Percentiles rank a stretch among this genome's conserved stretches.
Conservation (phyloP, 192 early-diverging fungal genomes). For the Rhizoclosmatium globosum region DNA sequence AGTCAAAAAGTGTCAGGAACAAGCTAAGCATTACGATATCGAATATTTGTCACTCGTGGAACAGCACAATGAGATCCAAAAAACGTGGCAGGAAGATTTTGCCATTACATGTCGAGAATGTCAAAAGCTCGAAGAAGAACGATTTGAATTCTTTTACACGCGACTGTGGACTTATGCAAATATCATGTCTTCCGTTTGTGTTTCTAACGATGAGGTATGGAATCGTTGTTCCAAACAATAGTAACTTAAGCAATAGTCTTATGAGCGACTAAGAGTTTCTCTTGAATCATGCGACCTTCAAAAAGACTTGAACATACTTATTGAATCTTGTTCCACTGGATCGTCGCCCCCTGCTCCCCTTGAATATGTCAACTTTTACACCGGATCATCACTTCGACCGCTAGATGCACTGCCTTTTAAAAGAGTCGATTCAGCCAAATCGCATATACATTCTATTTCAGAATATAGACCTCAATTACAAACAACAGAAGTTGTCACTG, state of each 20-base stretch:
- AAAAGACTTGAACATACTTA: constrained; percentile 48
- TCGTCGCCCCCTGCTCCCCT: constrained; percentile 37
- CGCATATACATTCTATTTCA: background rate
- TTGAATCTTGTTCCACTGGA: constrained; percentile 47
- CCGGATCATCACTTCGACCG: constrained; percentile 36
- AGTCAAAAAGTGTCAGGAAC: constrained; percentile 40
- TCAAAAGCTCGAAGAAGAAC: constrained; percentile 62
- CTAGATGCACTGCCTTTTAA: constrained; percentile 14
- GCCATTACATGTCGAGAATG: constrained; percentile 52
- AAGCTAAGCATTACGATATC: constrained; percentile 46
- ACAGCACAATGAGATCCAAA: constrained; percentile 53
- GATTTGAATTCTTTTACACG: constrained; percentile 55
- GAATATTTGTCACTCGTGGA: constrained; percentile 55
- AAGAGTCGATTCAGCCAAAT: background rate
- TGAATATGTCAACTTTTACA: constrained; percentile 53
- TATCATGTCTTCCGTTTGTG: constrained; percentile 55
- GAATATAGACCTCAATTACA: background rate
- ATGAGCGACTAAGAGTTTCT: constrained; percentile 46
- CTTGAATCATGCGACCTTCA: constrained; percentile 57
- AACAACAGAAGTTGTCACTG: too few species aligned
- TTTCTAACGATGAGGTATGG: constrained; percentile 58
- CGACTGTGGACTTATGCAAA: constrained; percentile 64
- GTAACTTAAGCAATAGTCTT: too few species aligned
- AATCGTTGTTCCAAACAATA: too few species aligned
- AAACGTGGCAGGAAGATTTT: constrained; percentile 55